phyloP scores from a whole-genome alignment of 139 green algal genomes.

The Eudorina sp. region DNA sequence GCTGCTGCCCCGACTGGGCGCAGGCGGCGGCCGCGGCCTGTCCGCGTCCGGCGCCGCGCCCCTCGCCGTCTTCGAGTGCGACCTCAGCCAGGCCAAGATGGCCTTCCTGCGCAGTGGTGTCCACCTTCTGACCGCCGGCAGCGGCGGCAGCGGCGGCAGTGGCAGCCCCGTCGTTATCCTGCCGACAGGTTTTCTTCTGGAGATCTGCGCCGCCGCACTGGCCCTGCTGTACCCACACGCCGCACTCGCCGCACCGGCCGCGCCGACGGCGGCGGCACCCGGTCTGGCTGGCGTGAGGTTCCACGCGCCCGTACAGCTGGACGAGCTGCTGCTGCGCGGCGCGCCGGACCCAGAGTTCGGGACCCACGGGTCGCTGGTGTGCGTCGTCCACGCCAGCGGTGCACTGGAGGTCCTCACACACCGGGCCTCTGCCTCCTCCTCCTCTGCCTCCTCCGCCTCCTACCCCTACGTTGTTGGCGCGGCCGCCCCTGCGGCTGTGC shows the following conservation, averaged over 20 bases:
- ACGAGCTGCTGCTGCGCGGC: neutral
- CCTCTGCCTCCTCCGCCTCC: too few relatives aligned
- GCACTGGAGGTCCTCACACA: slow-evolving; percentile 3
- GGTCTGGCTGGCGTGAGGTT: neutral
- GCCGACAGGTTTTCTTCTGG: slow-evolving; percentile 48
- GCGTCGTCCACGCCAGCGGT: neutral
- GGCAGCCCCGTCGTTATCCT: neutral
- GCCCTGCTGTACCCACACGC: slow-evolving; percentile 4
- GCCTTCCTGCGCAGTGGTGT: slow-evolving; percentile 14
- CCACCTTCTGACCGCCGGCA: neutral
- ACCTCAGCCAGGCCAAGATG: slow-evolving; percentile 16
- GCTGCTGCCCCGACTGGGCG: neutral
- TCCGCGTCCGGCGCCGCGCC: neutral
- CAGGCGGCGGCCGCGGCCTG: too few relatives aligned
- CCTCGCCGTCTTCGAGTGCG: slow-evolving; percentile 25
- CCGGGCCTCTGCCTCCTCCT: too few relatives aligned
- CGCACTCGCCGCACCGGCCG: neutral
- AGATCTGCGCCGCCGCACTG: slow-evolving; percentile 29
- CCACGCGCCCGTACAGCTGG: neutral
- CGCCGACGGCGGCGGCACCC: too few relatives aligned
- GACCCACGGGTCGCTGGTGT: slow-evolving; percentile 9
- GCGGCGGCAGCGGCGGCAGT: neutral
- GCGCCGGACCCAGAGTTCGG: neutral
- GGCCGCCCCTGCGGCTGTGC: neutral
- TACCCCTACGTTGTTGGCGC: too few relatives aligned